These are phyloP conservation scores for Nicotiana benthamiana DNA, from an alignment of 257 asterid genomes.

Conservation along the genomic window DNA sequence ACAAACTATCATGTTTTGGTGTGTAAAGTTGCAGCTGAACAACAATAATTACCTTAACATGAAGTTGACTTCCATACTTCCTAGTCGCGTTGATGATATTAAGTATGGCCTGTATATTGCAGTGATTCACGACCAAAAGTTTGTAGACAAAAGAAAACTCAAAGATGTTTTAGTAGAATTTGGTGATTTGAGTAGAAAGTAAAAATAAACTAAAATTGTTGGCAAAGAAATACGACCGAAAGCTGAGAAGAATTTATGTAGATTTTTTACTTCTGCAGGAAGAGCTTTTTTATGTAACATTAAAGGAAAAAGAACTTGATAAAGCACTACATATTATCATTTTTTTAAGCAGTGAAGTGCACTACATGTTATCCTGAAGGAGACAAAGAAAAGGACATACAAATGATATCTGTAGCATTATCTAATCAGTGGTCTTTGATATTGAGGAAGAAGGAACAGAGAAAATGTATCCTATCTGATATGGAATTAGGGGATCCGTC, in stretches of 20 bases:
- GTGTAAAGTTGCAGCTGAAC: neutral
- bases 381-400: neutral
- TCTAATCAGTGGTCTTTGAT: constrained; percentile 48
- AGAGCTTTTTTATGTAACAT: too few relatives aligned
- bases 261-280: too few relatives aligned
- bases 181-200: neutral
- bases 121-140: neutral
- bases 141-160: neutral
- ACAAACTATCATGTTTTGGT: neutral
- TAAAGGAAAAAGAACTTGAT: neutral
- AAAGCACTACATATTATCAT: neutral
- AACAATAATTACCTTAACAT: too few relatives aligned
- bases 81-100: neutral
- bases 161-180: neutral
- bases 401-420: neutral
- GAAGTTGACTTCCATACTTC: too few relatives aligned
- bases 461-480: constrained; percentile 46
- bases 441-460: constrained; percentile 47
- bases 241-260: too few relatives aligned
- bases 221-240: too few relatives aligned
- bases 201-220: too few relatives aligned
- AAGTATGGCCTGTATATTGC: neutral
- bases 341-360: neutral
- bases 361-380: neutral
- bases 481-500: constrained; percentile 44